phyloP scores from a whole-genome alignment of 495 filamentous ascomycete species.

The Tuber calosporum region DNA sequence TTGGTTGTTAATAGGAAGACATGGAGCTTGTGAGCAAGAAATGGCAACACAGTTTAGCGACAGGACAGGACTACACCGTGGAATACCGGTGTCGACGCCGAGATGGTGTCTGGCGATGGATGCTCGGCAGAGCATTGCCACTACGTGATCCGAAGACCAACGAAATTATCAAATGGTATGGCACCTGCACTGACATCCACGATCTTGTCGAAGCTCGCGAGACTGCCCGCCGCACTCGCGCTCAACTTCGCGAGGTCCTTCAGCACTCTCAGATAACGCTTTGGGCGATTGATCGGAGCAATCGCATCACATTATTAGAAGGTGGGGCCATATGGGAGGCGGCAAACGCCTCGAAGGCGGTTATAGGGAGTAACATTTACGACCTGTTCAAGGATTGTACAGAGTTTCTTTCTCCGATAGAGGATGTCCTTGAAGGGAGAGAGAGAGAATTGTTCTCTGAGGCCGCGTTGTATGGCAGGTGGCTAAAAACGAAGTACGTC shows the following conservation, averaged over 20 bases:
- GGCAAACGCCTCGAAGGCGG: conserved; percentile 38
- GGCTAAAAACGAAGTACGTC: conserved; percentile 59
- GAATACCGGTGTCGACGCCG: conserved; percentile 61
- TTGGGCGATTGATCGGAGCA: conserved; percentile 56
- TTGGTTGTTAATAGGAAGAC: conserved; percentile 48
- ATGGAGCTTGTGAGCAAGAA: conserved; percentile 46
- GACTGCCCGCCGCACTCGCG: conserved; percentile 52
- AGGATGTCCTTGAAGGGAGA: conserved; percentile 53
- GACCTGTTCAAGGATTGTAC: conserved; percentile 50
- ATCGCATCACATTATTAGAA: conserved; percentile 56
- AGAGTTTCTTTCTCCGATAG: conserved; percentile 50
- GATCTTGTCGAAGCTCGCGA: conserved; percentile 56
- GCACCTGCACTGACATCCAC: conserved; percentile 62
- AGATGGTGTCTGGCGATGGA: conserved; percentile 63
- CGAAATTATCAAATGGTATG: conserved; percentile 65
- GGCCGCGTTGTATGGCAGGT: conserved; percentile 51
- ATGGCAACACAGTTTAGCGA: conserved; percentile 55
- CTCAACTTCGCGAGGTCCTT: conserved; percentile 61
- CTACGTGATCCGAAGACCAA: conserved; percentile 55
- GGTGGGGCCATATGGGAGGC: conserved; percentile 42
- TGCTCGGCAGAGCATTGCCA: conserved; percentile 60
- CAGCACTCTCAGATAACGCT: conserved; percentile 60
- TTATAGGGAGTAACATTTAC: conserved; percentile 54
- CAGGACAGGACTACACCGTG: conserved; percentile 57
- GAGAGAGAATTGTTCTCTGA: conserved; percentile 48